Conservation (phyloP, 768 basidiomycete genomes). For the Calocybe indica region DNA sequence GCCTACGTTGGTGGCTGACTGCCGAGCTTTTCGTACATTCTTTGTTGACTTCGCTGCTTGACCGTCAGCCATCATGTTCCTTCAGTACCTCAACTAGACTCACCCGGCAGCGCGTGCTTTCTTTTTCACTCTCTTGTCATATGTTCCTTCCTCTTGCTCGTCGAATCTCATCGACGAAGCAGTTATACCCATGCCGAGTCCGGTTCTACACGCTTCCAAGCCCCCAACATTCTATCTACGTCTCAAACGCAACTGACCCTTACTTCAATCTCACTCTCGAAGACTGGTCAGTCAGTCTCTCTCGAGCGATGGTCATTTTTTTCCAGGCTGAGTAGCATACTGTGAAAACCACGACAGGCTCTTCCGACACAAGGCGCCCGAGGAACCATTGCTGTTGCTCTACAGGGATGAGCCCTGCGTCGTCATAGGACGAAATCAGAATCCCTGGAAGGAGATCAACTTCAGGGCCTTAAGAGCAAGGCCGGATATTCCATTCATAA, state of each 20-base stretch:
- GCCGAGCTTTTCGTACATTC: too few species aligned
- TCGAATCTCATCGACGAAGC: too few species aligned
- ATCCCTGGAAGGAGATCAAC: conserved; percentile 97
- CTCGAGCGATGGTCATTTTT: neutral
- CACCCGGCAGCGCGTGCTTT: too few species aligned
- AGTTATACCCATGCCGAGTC: too few species aligned
- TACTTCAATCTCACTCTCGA: conserved; percentile 89
- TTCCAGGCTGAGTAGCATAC: neutral
- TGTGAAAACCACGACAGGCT: conserved; percentile 17
- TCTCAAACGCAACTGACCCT: conserved; percentile 75
- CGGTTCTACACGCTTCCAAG: conserved; percentile 14
- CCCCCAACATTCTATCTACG: conserved; percentile 50
- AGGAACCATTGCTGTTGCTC: conserved; percentile 72
- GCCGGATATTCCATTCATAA: conserved; percentile 64
- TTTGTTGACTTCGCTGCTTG: too few species aligned
- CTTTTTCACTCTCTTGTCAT: too few species aligned
- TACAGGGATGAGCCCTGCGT: conserved; percentile 89
- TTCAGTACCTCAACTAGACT: too few species aligned
- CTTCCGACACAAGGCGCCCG: conserved; percentile 69
- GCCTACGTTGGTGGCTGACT: too few species aligned
- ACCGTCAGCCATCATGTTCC: too few species aligned
- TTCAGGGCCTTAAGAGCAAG: conserved; percentile 45
- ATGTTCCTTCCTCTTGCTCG: too few species aligned
- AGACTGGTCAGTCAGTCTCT: conserved; percentile 60
- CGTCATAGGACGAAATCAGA: conserved; percentile 93